A percentile compares a stretch with the other conserved stretches of the same genome.
Conservation (phyloP, 345 rosid species). For the Tarenaya hassleriana region DNA sequence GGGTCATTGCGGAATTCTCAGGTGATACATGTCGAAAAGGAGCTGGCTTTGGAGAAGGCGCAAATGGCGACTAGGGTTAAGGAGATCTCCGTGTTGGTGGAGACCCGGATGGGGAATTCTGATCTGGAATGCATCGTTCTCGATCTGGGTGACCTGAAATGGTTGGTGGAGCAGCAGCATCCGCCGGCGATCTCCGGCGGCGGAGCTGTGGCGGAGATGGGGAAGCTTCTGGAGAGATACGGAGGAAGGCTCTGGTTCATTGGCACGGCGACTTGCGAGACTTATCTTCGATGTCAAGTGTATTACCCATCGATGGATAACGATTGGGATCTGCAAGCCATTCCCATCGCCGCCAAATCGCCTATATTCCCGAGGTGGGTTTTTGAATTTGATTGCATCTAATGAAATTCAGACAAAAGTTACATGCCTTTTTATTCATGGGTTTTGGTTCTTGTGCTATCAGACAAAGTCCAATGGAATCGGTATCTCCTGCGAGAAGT, state of each 20-base stretch:
- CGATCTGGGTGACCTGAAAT: constrained; percentile 87
- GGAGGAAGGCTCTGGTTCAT: constrained; percentile 64
- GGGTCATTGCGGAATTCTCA: constrained; percentile 49
- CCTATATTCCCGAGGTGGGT: constrained; percentile 56
- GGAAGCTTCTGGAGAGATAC: constrained; percentile 46
- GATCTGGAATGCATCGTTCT: constrained; percentile 57
- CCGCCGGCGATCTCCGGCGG: constrained; percentile 37
- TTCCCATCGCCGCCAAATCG: constrained; percentile 70
- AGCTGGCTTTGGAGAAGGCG: constrained; percentile 36
- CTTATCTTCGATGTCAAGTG: constrained; percentile 85
- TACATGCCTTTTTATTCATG: constrained; percentile 19
- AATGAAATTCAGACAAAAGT: neutral
- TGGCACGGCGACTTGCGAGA: constrained; percentile 93
- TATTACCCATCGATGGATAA: constrained; percentile 83
- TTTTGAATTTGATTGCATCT: neutral
- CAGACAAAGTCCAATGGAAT: constrained; percentile 49
- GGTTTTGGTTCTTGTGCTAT: constrained; percentile 49
- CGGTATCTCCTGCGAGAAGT: constrained; percentile 47
- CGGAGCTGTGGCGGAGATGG: constrained; percentile 53
- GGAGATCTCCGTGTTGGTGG: constrained; percentile 52
- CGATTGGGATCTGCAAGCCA: constrained; percentile 94
- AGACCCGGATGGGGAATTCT: constrained; percentile 37
- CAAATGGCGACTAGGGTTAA: constrained; percentile 39
- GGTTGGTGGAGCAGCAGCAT: constrained; percentile 72
- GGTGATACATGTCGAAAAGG: constrained; percentile 59